These are phyloP conservation scores for Aspergillus sp. DNA, from an alignment of 2,329 filamentous ascomycete genomes.

Conservation along the genomic window DNA sequence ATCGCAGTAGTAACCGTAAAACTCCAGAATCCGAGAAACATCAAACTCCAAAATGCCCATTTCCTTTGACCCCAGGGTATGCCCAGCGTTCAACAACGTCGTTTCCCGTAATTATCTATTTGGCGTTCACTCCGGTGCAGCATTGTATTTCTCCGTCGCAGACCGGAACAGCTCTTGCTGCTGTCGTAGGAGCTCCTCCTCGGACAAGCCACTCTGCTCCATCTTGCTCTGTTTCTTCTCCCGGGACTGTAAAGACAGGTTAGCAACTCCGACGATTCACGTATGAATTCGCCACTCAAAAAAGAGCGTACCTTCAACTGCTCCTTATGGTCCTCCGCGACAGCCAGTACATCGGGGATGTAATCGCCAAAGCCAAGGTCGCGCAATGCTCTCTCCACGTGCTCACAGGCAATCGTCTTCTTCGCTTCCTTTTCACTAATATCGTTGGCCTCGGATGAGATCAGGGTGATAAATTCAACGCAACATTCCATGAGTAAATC, in stretches of 20 bases:
- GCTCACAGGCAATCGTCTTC: constrained; percentile 97
- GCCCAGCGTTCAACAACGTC: constrained; percentile 17
- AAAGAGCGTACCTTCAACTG: constrained; percentile 66
- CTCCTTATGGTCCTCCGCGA: constrained; percentile 86
- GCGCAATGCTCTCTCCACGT: constrained; percentile 89
- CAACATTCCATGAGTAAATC: constrained; percentile 97
- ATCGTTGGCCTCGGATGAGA: constrained; percentile 98
- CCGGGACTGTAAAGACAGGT: constrained; percentile 54
- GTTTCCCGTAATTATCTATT: neutral
- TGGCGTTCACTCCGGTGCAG: constrained; percentile 32
- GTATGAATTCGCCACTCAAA: constrained; percentile 2
- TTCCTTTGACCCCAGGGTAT: constrained; percentile 16
- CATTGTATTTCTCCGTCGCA: constrained; percentile 64
- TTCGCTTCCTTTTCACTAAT: constrained; percentile 98
- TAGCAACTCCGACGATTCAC: constrained; percentile 3
- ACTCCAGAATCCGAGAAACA: constrained; percentile 6
- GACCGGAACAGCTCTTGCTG: constrained; percentile 87
- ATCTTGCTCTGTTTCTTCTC: constrained; percentile 98
- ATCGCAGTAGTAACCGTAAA: constrained; percentile 2
- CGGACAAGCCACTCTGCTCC: constrained; percentile 82
- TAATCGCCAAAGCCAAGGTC: constrained; percentile 91
- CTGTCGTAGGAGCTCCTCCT: constrained; percentile 79
- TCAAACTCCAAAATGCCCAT: constrained; percentile 17
- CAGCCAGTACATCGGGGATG: constrained; percentile 75
- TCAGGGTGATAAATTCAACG: constrained; percentile 96